A percentile compares a stretch with the other conserved stretches of the same genome.
These are phyloP conservation scores for Saccharomycopsis guyanensis DNA, from an alignment of 805 yeast species.

Conservation along the genomic window DNA sequence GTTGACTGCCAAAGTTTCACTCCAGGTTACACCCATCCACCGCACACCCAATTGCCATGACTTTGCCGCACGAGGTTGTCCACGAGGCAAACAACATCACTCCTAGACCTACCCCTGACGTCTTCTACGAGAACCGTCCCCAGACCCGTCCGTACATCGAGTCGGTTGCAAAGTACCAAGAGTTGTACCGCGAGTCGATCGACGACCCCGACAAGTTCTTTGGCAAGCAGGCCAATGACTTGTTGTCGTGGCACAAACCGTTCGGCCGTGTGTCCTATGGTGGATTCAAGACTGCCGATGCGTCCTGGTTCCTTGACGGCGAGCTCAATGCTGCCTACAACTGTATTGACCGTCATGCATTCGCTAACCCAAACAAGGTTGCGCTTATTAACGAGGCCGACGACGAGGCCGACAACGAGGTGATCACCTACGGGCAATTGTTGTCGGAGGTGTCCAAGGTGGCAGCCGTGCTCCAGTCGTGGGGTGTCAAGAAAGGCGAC, in stretches of 20 bases:
- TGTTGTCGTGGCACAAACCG: constrained; percentile 73
- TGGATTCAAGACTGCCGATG: constrained; percentile 63
- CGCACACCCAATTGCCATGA: constrained; percentile 2
- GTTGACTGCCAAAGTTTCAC: background rate
- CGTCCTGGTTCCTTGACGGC: constrained; percentile 93
- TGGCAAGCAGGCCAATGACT: constrained; percentile 65
- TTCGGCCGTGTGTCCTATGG: constrained; percentile 51
- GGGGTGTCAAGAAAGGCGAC: constrained; percentile 93
- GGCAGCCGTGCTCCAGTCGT: constrained; percentile 72
- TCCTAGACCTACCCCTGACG: constrained; percentile 45
- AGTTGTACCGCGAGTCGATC: constrained; percentile 66
- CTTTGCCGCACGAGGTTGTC: constrained; percentile 32
- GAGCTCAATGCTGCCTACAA: constrained; percentile 88
- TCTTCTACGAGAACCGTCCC: constrained; percentile 53
- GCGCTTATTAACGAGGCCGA: constrained; percentile 93
- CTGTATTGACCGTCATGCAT: constrained; percentile 93
- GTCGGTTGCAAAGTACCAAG: constrained; percentile 58
- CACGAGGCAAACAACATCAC: constrained; percentile 52
- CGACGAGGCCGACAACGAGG: constrained; percentile 65
- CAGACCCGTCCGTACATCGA: constrained; percentile 48
- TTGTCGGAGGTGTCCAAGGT: constrained; percentile 77
- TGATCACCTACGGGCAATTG: constrained; percentile 79
- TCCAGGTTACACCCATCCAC: background rate
- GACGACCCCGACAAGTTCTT: constrained; percentile 75
- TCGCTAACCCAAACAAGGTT: constrained; percentile 73